Percentiles rank a stretch among this genome's conserved stretches.
Evolutionary conservation across 1,139 yeast species (phyloP).

Genomic region (Diutina pseudorugosa): DNA sequence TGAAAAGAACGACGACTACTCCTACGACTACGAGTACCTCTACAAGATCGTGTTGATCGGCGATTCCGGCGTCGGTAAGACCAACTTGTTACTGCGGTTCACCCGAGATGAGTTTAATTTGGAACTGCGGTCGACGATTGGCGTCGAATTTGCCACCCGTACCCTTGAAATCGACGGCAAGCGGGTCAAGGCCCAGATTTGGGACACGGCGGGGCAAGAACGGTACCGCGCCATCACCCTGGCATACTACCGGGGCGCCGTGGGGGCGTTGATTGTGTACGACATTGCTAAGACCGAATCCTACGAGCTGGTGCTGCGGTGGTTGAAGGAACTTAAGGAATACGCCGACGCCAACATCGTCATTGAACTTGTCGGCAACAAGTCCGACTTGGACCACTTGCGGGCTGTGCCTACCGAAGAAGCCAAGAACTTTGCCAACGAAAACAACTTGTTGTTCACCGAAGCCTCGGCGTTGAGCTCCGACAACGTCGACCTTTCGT

Average conservation of each 20-base stretch:
- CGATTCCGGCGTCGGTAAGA: slow-evolving; percentile 95
- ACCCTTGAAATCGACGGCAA: slow-evolving; percentile 92
- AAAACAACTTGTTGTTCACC: slow-evolving; percentile 82
- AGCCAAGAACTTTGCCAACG: slow-evolving; percentile 90
- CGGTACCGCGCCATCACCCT: slow-evolving; percentile 95
- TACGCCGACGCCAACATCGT: slow-evolving; percentile 97
- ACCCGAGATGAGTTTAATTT: slow-evolving; percentile 92
- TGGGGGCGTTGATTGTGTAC: slow-evolving; percentile 91
- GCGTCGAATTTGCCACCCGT: slow-evolving; percentile 96
- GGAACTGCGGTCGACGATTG: slow-evolving; percentile 90
- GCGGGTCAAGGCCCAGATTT: slow-evolving; percentile 92
- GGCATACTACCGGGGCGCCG: slow-evolving; percentile 97
- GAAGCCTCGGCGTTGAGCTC: slow-evolving; percentile 96
- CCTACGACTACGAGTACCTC: slow-evolving; percentile 89
- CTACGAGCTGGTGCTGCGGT: slow-evolving; percentile 86
- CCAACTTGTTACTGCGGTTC: slow-evolving; percentile 85
- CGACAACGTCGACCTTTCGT: slow-evolving; percentile 89
- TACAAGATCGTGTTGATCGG: slow-evolving; percentile 93
- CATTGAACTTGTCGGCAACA: slow-evolving; percentile 89
- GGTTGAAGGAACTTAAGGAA: slow-evolving; percentile 92
- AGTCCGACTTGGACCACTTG: slow-evolving; percentile 88
- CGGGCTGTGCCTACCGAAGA: slow-evolving; percentile 98
- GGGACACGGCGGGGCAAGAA: slow-evolving; percentile 99
- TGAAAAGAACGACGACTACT: slow-evolving; percentile 55
- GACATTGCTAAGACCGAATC: slow-evolving; percentile 90